Evolutionary conservation across 2,329 filamentous ascomycete genomes (phyloP).

Genomic region (Clarireedia monteithiana): DNA sequence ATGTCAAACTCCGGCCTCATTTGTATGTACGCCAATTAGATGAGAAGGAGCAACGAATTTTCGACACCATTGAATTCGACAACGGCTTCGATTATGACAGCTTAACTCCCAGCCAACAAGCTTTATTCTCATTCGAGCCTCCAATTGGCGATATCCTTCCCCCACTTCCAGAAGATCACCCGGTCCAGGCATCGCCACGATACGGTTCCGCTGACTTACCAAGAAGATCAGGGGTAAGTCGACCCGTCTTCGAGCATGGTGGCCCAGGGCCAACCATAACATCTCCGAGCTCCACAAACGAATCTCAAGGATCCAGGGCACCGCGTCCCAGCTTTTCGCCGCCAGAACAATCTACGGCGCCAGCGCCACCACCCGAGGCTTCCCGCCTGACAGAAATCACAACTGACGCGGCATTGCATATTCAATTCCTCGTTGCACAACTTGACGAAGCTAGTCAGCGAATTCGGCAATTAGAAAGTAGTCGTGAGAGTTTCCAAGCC

Average conservation of each 20-base stretch:
- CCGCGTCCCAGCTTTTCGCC: not conserved
- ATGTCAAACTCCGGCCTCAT: not conserved
- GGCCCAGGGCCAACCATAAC: not conserved
- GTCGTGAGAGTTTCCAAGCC: not conserved
- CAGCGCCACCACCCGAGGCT: too few species aligned
- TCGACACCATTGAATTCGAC: not conserved
- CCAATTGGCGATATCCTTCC: not conserved
- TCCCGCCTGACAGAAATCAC: not conserved
- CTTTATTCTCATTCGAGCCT: conserved; percentile 2
- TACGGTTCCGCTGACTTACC: too few species aligned
- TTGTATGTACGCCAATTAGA: not conserved
- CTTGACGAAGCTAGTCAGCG: not conserved
- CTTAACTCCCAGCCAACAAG: not conserved
- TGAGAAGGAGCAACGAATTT: not conserved
- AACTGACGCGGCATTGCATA: not conserved
- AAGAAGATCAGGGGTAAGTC: too few species aligned
- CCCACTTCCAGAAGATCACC: too few species aligned
- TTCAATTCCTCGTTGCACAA: not conserved
- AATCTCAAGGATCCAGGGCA: not conserved
- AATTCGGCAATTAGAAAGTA: not conserved
- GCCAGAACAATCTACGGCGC: too few species aligned
- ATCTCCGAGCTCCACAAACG: not conserved
- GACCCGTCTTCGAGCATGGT: too few species aligned
- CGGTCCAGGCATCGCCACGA: too few species aligned
- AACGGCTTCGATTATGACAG: not conserved